Base-by-base conservation (phyloP, 108 stramenopile species). In the Ochromonas danica region DNA sequence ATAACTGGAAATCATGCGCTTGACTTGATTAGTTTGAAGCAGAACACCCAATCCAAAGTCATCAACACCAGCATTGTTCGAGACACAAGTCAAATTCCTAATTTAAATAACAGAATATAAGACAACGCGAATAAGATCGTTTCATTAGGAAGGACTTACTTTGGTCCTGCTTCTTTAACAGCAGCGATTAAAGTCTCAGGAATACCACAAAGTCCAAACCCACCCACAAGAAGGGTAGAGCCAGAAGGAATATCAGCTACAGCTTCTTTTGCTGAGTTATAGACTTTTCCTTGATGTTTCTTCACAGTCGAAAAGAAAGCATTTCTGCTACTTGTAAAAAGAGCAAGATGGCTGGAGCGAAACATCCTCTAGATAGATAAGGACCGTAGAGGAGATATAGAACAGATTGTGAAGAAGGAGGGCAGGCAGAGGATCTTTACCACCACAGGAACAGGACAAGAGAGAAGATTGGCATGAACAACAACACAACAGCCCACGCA, bases 11-110 rank as follows among this genome's bases (percentile, higher is more conserved):
- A 94, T 92, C 86, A 96, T 86, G 36, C 91, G 85, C 80, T 93
- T 92, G 30, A 96, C 91, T 71, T 92, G 92, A 42, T 86, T 86
- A 28, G 91, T 82, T 85, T 91, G 89, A 36, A 94, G 82, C 71
- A 96, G 72, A 42, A 80, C 83, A 35, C 95, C 93, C 3, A 94
- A 77, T 41, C 93, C 95, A 61, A 85, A 84, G 14, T 86, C 87
- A 79, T 94, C 95, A 31, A 89, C 86, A 6, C 95, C 93, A 10
- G 89, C 95, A 10, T 93, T 94, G 80, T 93, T 83, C 51, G 90
- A 88, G 25, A 90, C 93, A 30, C 92, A 88, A 0, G 91, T 94
- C 81, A 96, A 84, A 61, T 90, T 85, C 3, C 72, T 75, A 40
- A 14, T 10, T 22, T 10, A 70, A 70, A 70, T 17, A 38, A 10